Evolutionary conservation across 1,284 basidiomycete genomes (phyloP), one percentile per base, ranked within the genome.

Genomic region (Tylopilus sp.): DNA sequence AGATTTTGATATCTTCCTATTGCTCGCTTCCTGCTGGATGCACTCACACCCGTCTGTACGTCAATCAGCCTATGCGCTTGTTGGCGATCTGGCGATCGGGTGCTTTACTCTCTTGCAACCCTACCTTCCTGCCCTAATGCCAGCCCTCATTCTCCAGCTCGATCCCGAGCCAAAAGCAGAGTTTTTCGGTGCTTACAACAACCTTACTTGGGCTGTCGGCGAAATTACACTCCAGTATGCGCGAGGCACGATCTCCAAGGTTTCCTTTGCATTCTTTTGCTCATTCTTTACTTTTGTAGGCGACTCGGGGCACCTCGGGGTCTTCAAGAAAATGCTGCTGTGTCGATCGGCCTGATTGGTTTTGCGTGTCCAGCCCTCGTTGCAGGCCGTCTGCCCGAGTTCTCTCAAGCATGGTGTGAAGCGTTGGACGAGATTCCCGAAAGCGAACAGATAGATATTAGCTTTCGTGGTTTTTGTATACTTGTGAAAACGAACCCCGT

Each of bases 381-480:
- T 51, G 96, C 97, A 22, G 96, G 96, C 36, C 93, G 97, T 74
- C 84, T 99, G 53, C 88, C 91, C 8, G 91, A 95, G 70, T 99
- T 98, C 79, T 95, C 96, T 12, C 94, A 96, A 79, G 91, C 93
- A 16, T 99, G 98, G 98, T 99, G 97, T 80, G 93, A 96, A 72
- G 96, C 97, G 12, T 82, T 99, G 63, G 97, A 96, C 81, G 98
- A 99, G 79, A 99, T 99, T 79, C 94, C 98, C 72, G 98, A 99
- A 78, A 99, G 99, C 76, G 97, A 99, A 73, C 98, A 99, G 84
- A 99, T 99, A 83, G 98, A 99, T 77, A 98, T 95, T n/a, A 97
- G 98, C 9, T 99, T 99, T 89, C 87, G 96, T 65, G 98, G 98
- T 3, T 89, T 99, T 73, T 99, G 98, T 82, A 95, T 95, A 61